Base-by-base conservation (phyloP, 257 asterid species). In the Gentiana straminea region DNA sequence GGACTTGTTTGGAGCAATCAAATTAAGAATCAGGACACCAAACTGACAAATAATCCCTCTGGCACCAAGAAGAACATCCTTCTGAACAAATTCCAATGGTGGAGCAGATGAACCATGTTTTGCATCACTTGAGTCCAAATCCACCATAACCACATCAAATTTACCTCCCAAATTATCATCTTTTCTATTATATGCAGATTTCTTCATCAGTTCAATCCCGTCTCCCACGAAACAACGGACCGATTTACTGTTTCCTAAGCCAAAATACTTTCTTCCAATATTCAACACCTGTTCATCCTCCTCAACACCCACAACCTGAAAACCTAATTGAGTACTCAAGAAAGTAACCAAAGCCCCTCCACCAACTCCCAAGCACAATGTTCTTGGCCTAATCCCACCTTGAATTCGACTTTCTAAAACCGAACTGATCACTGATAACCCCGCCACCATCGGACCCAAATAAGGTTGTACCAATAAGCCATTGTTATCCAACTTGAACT, bases 331-430 rank as follows among this genome's bases (percentile, higher is more conserved):
- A 32, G 39, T 51, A 43, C 68, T 67, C 77, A 90, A 71, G 57
- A 77, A 90, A 48, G 84, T 76, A 57, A 84, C 72, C 77, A 90
- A 75, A 33, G 87, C 87, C 46, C 98, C 98, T 68, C 98, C 96
- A 48, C 98, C 98, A 13, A 90, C 84, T 39, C 98, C 96, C 61
- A 90, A 70, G 54, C 96, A 90, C 70, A 90, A 60, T 13, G 83
- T 94, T 67, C 57, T 82, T 0, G 87, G 94, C 64, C 73, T 80
- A 49, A 69, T 34, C 5, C 84, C 86, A 1, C 7, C 54, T 8
- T 2, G 35, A 9, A 66, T 68, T 49, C 58, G 69, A n/a, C 54
- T 58, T 8, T 82, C 86, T 67, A 90, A 45, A 55, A 59, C 66
- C 32, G 57, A 57, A 12, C 70, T 56, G 65, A 87, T 76, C 60